phyloP scores from a whole-genome alignment of 495 filamentous ascomycete genomes.

The Talaromyces trachyspermus region DNA sequence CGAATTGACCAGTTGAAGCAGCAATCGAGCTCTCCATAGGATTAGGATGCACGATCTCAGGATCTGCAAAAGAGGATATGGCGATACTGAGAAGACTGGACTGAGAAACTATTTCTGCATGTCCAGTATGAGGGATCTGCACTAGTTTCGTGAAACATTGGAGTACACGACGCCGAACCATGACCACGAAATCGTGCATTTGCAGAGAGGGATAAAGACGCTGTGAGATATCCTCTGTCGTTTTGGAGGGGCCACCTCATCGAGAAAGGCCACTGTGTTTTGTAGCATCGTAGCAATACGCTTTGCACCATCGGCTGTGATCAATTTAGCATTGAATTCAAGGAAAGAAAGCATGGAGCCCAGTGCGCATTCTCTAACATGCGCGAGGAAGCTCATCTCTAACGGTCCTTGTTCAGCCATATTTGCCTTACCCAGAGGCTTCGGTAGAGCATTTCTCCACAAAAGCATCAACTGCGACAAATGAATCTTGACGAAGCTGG shows the following conservation, averaged over 20 bases:
- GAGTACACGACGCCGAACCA: slow-evolving; percentile 87
- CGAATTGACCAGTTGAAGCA: slow-evolving; percentile 81
- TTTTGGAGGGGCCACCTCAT: slow-evolving; percentile 76
- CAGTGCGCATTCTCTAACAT: slow-evolving; percentile 92
- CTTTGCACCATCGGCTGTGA: slow-evolving; percentile 93
- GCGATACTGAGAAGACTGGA: slow-evolving; percentile 91
- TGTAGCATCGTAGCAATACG: slow-evolving; percentile 91
- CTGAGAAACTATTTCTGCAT: slow-evolving; percentile 77
- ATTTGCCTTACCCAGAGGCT: slow-evolving; percentile 86
- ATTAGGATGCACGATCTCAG: slow-evolving; percentile 75
- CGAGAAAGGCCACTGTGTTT: slow-evolving; percentile 83
- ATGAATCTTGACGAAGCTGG: slow-evolving; percentile 98
- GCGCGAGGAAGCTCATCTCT: slow-evolving; percentile 86
- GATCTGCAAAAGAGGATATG: slow-evolving; percentile 86
- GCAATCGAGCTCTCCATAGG: slow-evolving; percentile 90
- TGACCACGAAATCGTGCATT: slow-evolving; percentile 82
- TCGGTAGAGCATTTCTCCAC: slow-evolving; percentile 96
- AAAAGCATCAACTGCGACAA: slow-evolving; percentile 89
- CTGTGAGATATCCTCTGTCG: slow-evolving; percentile 79
- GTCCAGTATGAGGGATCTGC: slow-evolving; percentile 70
- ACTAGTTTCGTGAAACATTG: slow-evolving; percentile 93
- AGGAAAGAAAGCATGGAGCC: slow-evolving; percentile 88
- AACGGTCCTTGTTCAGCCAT: slow-evolving; percentile 70
- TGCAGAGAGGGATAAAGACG: slow-evolving; percentile 81
- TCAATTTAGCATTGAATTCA: slow-evolving; percentile 83